Conservation (phyloP, 257 asterid genomes). For the Nicotiana otophora region DNA sequence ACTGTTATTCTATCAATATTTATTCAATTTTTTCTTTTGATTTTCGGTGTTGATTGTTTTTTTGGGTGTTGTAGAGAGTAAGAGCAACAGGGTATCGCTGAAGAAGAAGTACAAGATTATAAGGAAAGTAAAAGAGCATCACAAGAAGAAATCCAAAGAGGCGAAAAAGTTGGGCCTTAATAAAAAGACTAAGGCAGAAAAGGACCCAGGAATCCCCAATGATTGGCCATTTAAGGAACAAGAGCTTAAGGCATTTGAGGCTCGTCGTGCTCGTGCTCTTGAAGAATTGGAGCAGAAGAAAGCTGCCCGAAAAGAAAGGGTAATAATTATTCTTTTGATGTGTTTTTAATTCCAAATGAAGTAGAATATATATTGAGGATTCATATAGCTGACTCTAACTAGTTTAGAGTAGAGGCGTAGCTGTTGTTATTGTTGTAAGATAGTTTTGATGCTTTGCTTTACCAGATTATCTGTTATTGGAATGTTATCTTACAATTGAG, state of each 20-base stretch:
- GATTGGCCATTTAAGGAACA: conserved; percentile 95
- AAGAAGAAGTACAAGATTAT: conserved; percentile 79
- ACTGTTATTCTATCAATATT: background rate
- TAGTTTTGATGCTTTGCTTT: background rate
- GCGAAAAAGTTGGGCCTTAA: conserved; percentile 67
- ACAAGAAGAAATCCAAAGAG: conserved; percentile 81
- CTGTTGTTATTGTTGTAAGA: background rate
- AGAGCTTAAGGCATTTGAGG: conserved; percentile 89
- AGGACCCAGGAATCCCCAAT: conserved; percentile 92
- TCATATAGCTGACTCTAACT: background rate
- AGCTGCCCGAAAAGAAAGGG: conserved; percentile 96
- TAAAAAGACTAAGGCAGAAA: conserved; percentile 60
- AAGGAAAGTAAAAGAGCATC: conserved; percentile 82
- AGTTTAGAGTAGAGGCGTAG: background rate
- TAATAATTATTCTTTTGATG: background rate
- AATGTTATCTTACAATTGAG: background rate
- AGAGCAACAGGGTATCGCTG: conserved; percentile 85
- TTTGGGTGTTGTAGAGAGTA: conserved; percentile 53
- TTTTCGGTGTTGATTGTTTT: background rate
- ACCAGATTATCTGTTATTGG: background rate
- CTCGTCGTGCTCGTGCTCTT: conserved; percentile 60
- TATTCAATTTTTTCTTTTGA: background rate
- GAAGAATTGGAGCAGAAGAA: conserved; percentile 79
- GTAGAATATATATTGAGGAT: background rate
- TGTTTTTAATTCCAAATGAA: background rate